phyloP scores from a whole-genome alignment of 2,329 filamentous ascomycete species.

The Rhinocladiella similis region DNA sequence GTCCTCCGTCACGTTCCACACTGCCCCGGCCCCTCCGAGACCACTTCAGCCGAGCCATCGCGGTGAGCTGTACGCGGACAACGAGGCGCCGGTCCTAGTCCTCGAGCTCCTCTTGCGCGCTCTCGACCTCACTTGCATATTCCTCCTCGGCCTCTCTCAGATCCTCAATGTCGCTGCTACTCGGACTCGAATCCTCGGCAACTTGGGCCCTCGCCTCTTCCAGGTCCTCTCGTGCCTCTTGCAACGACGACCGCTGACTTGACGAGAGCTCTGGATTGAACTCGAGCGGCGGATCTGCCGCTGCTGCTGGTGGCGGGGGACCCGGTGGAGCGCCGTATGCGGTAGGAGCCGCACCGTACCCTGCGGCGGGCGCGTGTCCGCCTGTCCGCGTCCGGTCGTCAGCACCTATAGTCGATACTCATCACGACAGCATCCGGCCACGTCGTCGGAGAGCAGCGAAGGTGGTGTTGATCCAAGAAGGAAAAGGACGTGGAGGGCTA shows the following conservation, averaged over 20 bases:
- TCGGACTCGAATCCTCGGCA: constrained; percentile 21
- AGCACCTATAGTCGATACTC: not conserved
- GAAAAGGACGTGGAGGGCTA: too few relatives aligned
- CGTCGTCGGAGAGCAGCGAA: not conserved
- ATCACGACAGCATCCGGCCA: not conserved
- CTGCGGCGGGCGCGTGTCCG: not conserved
- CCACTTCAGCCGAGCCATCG: too few relatives aligned
- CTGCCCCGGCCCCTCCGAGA: too few relatives aligned
- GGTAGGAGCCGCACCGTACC: not conserved
- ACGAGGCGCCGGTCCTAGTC: constrained; percentile 2
- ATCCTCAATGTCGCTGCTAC: constrained; percentile 26
- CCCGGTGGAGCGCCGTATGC: constrained; percentile 14
- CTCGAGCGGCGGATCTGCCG: constrained; percentile 16
- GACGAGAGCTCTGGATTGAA: constrained; percentile 23
- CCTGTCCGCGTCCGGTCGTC: not conserved
- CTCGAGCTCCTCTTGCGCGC: constrained; percentile 20
- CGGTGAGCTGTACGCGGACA: too few relatives aligned
- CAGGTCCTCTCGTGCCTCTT: constrained; percentile 24
- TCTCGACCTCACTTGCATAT: constrained; percentile 24
- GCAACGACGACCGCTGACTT: constrained; percentile 19
- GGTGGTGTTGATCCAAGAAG: not conserved
- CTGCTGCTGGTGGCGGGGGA: not conserved
- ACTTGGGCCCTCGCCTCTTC: constrained; percentile 20
- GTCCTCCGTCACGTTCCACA: too few relatives aligned
- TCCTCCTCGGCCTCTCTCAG: constrained; percentile 20